Conservation (phyloP, 768 basidiomycete species). For the Calocera cornea region DNA sequence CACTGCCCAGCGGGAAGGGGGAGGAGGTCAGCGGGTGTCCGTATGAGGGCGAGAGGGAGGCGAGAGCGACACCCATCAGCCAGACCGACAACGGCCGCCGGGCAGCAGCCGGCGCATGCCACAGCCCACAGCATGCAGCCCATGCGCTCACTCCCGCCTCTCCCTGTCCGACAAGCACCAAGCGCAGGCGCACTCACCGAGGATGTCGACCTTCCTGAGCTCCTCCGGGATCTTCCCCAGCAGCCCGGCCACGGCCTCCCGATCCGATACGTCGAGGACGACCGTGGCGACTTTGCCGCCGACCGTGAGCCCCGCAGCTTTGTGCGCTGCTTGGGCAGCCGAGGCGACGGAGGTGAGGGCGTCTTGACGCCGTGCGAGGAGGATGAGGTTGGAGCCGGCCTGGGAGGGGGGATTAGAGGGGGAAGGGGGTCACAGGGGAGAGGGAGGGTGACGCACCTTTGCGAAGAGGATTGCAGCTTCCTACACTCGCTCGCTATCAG, state of each 20-base stretch:
- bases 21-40: too few species aligned
- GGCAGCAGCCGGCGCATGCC: too few species aligned
- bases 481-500: constrained; percentile 27
- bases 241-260: constrained; percentile 50
- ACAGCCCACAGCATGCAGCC: too few species aligned
- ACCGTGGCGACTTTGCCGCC: constrained; percentile 68
- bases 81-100: too few species aligned
- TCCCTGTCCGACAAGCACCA: too few species aligned
- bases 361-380: constrained; percentile 66
- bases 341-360: constrained; percentile 56
- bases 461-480: constrained; percentile 83
- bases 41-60: too few species aligned
- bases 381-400: constrained; percentile 80
- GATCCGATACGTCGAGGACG: constrained; percentile 70
- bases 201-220: constrained; percentile 63
- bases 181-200: constrained; percentile 39
- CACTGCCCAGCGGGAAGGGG: constrained; percentile 29
- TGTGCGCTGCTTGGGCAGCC: constrained; percentile 53
- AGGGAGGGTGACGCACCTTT: constrained; percentile 36
- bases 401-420: constrained; percentile 19
- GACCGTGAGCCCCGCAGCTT: constrained; percentile 51
- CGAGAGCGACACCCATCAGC: too few species aligned
- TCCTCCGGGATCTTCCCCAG: constrained; percentile 58
- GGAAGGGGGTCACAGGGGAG: background rate
- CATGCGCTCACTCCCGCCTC: too few species aligned